A percentile compares a stretch with the other conserved stretches of the same genome.
Conservation (phyloP, 176 grass and related monocot species). For the Triticum dicoccoides region DNA sequence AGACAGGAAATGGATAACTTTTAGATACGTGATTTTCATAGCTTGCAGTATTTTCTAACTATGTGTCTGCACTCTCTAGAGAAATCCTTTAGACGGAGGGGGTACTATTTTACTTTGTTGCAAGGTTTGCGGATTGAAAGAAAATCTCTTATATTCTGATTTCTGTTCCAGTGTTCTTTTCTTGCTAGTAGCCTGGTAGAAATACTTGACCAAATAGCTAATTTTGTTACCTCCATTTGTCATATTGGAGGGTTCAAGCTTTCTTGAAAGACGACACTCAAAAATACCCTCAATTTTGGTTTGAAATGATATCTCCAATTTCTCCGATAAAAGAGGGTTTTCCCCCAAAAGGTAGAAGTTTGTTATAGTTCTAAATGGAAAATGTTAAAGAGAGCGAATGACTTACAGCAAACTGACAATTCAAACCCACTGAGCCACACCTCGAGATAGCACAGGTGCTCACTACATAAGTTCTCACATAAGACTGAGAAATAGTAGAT, state of each 20-base stretch:
- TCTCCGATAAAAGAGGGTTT: no score
- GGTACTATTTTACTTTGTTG: neutral
- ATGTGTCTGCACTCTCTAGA: neutral
- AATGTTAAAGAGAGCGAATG: no score
- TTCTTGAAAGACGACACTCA: neutral
- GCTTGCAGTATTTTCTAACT: neutral
- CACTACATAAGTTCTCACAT: no score
- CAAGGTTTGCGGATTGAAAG: neutral
- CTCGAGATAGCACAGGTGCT: no score
- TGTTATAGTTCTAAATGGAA: no score
- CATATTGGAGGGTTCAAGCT: slow-evolving; percentile 8
- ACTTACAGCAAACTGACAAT: no score
- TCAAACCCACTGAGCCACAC: no score
- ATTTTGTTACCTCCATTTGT: slow-evolving; percentile 16
- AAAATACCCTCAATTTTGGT: neutral
- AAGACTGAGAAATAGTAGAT: no score
- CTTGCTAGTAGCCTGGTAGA: neutral
- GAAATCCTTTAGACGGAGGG: neutral
- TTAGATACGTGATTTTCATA: neutral
- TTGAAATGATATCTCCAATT: neutral
- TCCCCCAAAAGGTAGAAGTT: no score
- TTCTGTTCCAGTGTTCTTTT: neutral
- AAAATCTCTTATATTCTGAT: neutral
- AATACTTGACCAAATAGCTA: slow-evolving; percentile 1
- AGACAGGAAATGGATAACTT: slow-evolving; percentile 10